A percentile compares a stretch with the other conserved stretches of the same genome.
Conservation (phyloP, 352 stramenopile species). For the Phytophthora ohioensis region DNA sequence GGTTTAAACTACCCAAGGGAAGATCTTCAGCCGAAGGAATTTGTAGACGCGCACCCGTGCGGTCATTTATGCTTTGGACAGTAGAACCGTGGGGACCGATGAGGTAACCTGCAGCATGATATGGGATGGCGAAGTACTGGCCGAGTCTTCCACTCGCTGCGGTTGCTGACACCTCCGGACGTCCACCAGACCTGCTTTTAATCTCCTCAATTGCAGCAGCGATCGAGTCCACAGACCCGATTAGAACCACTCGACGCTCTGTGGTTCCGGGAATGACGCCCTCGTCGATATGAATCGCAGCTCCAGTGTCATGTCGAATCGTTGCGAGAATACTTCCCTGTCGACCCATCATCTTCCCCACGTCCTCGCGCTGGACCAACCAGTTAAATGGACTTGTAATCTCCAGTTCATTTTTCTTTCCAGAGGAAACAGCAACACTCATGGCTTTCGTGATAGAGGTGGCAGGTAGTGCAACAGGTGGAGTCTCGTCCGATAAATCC, state of each 20-base stretch:
- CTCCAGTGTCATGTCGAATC: slow-evolving; percentile 57
- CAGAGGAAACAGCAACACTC: slow-evolving; percentile 33
- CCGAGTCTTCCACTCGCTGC: slow-evolving; percentile 44
- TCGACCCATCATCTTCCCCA: slow-evolving; percentile 73
- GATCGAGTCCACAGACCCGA: slow-evolving; percentile 43
- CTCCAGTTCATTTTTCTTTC: slow-evolving; percentile 33
- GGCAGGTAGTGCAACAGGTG: slow-evolving; percentile 44
- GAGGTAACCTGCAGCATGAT: slow-evolving; percentile 50
- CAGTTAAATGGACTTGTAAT: slow-evolving; percentile 50
- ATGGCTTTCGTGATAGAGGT: slow-evolving; percentile 55
- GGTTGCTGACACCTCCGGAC: slow-evolving; percentile 36
- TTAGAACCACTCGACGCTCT: slow-evolving; percentile 60
- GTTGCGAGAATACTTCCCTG: slow-evolving; percentile 51
- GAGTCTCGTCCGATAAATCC: slow-evolving; percentile 35
- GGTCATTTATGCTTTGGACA: slow-evolving; percentile 51
- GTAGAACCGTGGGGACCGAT: slow-evolving; percentile 58
- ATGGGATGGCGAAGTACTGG: slow-evolving; percentile 77
- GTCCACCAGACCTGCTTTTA: slow-evolving; percentile 51
- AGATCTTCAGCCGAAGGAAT: slow-evolving; percentile 58
- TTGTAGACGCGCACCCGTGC: slow-evolving; percentile 65
- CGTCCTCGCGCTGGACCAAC: slow-evolving; percentile 55
- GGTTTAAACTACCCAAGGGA: slow-evolving; percentile 70
- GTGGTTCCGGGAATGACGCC: slow-evolving; percentile 54
- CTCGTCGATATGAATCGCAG: slow-evolving; percentile 53
- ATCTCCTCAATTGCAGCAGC: slow-evolving; percentile 50